A percentile compares a stretch with the other conserved stretches of the same genome.
Conservation (phyloP, 371 early-diverging fungal genomes). For the Saksenaea vasiformis region DNA sequence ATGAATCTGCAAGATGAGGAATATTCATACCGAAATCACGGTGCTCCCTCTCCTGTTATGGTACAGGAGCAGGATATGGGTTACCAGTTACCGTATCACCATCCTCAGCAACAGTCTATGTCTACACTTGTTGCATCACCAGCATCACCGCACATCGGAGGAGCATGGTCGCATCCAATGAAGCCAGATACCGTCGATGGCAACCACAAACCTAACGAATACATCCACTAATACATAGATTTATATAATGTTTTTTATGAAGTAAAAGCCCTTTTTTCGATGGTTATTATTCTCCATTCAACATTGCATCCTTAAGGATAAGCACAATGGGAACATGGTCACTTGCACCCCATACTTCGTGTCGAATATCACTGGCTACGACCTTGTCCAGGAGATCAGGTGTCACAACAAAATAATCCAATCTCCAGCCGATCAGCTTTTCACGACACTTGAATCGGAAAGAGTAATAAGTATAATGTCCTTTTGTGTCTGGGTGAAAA, state of each 20-base stretch:
- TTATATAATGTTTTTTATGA: constrained; percentile 3
- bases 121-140: background rate
- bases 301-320: constrained; percentile 45
- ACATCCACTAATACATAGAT: constrained; percentile 1
- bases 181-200: constrained; percentile 30
- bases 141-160: background rate
- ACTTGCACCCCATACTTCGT: constrained; percentile 86
- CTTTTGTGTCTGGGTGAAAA: constrained; percentile 64
- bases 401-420: constrained; percentile 87
- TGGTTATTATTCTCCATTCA: constrained; percentile 4
- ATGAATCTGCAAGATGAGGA: constrained; percentile 35
- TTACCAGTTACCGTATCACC: background rate
- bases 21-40: constrained; percentile 20
- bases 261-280: background rate
- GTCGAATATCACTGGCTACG: constrained; percentile 68
- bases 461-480: constrained; percentile 81
- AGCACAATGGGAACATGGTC: constrained; percentile 87
- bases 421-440: constrained; percentile 85
- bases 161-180: constrained; percentile 12
- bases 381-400: constrained; percentile 63
- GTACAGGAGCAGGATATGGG: background rate
- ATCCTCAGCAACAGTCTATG: background rate
- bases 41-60: constrained; percentile 9
- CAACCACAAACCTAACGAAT: constrained; percentile 34
- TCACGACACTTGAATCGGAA: constrained; percentile 75